phyloP scores from a whole-genome alignment of 148 eudicot genomes.

The Agrostemma githago region DNA sequence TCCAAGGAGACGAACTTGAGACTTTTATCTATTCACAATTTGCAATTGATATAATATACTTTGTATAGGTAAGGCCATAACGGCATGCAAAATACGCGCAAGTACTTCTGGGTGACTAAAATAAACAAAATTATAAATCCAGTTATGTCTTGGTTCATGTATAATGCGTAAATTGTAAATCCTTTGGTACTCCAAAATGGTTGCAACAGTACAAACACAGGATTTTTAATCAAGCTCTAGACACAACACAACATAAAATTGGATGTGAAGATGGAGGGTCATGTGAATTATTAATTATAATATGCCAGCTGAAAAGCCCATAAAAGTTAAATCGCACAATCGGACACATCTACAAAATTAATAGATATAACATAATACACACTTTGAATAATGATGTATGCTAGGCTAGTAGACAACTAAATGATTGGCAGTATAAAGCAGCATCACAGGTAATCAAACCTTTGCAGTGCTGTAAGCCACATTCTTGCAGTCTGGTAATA shows the following conservation, averaged over 20 bases:
- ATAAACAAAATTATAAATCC: not conserved
- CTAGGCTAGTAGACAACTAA: conserved; percentile 15
- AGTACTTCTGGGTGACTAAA: not conserved
- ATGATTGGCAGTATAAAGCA: conserved; percentile 5
- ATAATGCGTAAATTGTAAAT: not conserved
- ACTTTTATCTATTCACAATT: not conserved
- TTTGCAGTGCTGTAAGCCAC: conserved; percentile 83
- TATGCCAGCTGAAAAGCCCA: not conserved
- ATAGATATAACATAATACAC: not conserved
- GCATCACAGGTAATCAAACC: conserved; percentile 39
- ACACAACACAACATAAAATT: not conserved
- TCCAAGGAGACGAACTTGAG: too few relatives aligned
- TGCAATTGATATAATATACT: not conserved
- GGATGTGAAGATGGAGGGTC: conserved; percentile 9
- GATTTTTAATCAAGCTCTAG: not conserved
- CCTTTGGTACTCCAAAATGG: not conserved
- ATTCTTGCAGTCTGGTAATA: conserved; percentile 86
- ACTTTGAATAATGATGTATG: not conserved
- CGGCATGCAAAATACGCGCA: not conserved
- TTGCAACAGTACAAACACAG: not conserved
- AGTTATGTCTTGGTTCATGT: not conserved
- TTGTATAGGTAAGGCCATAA: not conserved
- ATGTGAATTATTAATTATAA: not conserved
- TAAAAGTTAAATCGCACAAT: not conserved
- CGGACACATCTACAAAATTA: not conserved